Evolutionary conservation across 352 stramenopile species (phyloP).

Genomic region (Phytophthora capsici): DNA sequence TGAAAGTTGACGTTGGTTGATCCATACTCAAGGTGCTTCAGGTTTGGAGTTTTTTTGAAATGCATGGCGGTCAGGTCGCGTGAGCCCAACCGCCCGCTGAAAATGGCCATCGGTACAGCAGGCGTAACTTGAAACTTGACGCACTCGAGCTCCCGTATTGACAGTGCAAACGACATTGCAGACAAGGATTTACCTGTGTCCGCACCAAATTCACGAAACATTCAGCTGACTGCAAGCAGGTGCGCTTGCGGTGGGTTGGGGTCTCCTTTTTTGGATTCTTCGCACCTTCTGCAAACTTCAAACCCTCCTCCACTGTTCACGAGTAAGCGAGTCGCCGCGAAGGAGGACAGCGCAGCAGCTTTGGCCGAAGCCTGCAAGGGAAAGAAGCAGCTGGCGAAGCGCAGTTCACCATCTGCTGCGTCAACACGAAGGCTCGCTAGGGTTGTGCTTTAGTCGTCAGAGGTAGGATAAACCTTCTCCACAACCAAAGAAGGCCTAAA

Average conservation of each 20-base stretch:
- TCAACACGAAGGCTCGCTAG: too few species aligned
- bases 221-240: conserved; percentile 3
- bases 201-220: conserved; percentile 10
- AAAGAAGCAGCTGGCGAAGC: too few species aligned
- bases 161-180: conserved; percentile 23
- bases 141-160: conserved; percentile 22
- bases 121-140: conserved; percentile 11
- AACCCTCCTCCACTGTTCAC: too few species aligned
- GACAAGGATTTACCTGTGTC: conserved; percentile 13
- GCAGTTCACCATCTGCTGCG: too few species aligned
- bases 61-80: conserved; percentile 4
- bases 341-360: too few species aligned
- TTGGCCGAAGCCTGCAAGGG: too few species aligned
- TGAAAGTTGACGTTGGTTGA: conserved; percentile 21
- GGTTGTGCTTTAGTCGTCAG: too few species aligned
- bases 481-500: too few species aligned
- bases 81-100: conserved; percentile 11
- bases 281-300: conserved; percentile 7
- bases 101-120: conserved; percentile 17
- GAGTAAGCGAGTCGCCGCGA: too few species aligned
- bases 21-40: conserved; percentile 13
- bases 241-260: conserved; percentile 22
- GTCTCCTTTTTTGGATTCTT: conserved; percentile 27
- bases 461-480: too few species aligned
- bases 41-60: conserved; percentile 18